A percentile compares a stretch with the other conserved stretches of the same genome.
These are phyloP conservation scores for Coemansia sp. DNA, from an alignment of 192 early-diverging fungal genomes.

Conservation along the genomic window DNA sequence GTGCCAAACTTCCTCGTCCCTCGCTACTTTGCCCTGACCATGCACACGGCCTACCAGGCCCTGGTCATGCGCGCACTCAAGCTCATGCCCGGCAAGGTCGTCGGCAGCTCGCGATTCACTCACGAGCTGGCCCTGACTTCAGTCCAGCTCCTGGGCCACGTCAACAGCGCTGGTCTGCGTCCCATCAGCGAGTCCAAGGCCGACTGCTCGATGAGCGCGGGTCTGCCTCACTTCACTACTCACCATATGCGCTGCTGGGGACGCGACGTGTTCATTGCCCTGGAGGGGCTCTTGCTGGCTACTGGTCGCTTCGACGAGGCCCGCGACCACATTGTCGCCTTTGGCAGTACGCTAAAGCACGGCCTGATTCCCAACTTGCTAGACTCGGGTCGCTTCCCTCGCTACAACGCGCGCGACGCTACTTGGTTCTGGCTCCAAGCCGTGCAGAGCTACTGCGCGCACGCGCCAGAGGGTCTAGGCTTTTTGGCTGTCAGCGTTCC, in stretches of 20 bases:
- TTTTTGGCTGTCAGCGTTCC: constrained; percentile 73
- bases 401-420: constrained; percentile 97
- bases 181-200: constrained; percentile 52
- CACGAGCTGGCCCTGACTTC: constrained; percentile 77
- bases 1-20: constrained; percentile 87
- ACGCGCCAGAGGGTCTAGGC: constrained; percentile 72
- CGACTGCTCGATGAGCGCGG: constrained; percentile 82
- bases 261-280: constrained; percentile 94
- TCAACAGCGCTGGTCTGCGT: constrained; percentile 82
- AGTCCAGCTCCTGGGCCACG: constrained; percentile 82
- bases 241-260: constrained; percentile 97
- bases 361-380: constrained; percentile 97
- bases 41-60: constrained; percentile 79
- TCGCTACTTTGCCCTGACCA: constrained; percentile 90
- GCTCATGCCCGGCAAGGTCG: constrained; percentile 63
- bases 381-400: constrained; percentile 78
- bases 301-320: constrained; percentile 88
- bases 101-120: constrained; percentile 66
- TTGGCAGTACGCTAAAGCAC: constrained; percentile 91
- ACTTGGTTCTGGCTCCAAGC: constrained; percentile 95
- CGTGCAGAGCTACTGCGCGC: constrained; percentile 85
- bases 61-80: constrained; percentile 65
- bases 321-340: constrained; percentile 82
- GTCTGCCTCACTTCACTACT: constrained; percentile 92
- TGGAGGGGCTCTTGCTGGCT: constrained; percentile 81